Base-by-base conservation (phyloP, 768 basidiomycete genomes). In the Pleurotus pulmonarius region DNA sequence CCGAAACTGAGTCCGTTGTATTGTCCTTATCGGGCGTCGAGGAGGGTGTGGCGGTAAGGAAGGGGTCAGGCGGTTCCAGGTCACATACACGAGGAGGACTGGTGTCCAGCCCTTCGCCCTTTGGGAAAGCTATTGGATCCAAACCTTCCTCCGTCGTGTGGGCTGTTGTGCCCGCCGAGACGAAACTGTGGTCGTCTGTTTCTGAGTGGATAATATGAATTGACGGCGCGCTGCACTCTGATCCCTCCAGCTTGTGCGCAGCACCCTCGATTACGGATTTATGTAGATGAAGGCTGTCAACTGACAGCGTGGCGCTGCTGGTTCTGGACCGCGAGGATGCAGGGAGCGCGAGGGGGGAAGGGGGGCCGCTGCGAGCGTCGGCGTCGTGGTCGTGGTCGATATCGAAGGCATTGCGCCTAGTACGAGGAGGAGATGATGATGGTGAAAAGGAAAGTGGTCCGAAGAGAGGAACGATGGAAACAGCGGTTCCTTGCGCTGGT, bases 11-110 rank as follows among this genome's bases (percentile, higher is more conserved):
- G 29, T 66, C 60, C 43, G 63, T 69, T 5, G 11, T 34, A 34
- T 34, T 34, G 11, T 74, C 74, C 24, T 73, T 76, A 22, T 73
- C 77, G 15, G 71, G 74, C n/a, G 69, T 63, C 5, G 70, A 72
- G 44, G 75, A 74, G 37, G 79, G 75, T 56, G 83, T 83, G 61
- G 86, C 86, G 37, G 83, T 70, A 48, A 86, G 72, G 72, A 85
- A 87, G 1, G 83, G 83, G 66, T 88, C 76, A n/a, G 82, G 82
- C 5, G 76, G 75, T 56, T 80, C 78, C 41, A 76, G 74, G 63
- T 80, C 81, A 41, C 69, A 69, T 9, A 67, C 65, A 29, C 58
- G 58, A 22, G 70, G 66, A 18, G 67, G 68, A 55, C 65, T 68
- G 29, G 63, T 62, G 52, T 63, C 63, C 62, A 63, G 61, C 29